These are phyloP conservation scores for Globisporangium cederbergense DNA, from an alignment of 352 stramenopile species.

Conservation along the genomic window DNA sequence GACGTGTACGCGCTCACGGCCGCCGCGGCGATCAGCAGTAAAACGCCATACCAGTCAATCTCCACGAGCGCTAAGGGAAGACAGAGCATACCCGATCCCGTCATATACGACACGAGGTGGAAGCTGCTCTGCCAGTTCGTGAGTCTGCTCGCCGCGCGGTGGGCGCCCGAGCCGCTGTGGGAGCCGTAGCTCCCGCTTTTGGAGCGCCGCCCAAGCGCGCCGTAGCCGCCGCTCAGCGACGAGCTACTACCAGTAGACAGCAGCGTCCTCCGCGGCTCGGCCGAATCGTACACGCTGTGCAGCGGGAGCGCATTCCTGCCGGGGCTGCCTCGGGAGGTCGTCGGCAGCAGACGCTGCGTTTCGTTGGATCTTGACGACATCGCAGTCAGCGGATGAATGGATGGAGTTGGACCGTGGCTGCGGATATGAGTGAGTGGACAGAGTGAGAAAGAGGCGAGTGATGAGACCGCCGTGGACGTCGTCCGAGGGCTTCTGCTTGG, in stretches of 20 bases:
- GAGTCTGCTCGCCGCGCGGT: slow-evolving; percentile 25
- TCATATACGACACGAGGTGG: slow-evolving; percentile 75
- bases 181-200: slow-evolving; percentile 25
- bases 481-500: not conserved
- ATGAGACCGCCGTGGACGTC: not conserved
- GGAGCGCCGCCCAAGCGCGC: slow-evolving; percentile 17
- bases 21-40: slow-evolving; percentile 51
- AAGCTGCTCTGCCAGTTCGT: slow-evolving; percentile 63
- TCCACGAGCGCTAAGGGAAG: slow-evolving; percentile 72
- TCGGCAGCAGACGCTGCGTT: slow-evolving; percentile 9
- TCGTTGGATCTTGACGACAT: slow-evolving; percentile 15
- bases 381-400: not conserved
- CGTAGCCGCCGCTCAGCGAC: slow-evolving; percentile 31
- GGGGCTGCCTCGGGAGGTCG: not conserved
- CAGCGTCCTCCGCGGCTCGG: slow-evolving; percentile 12
- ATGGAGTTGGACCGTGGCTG: not conserved
- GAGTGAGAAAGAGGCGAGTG: not conserved
- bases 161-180: not conserved
- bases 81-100: slow-evolving; percentile 68
- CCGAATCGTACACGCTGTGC: slow-evolving; percentile 10
- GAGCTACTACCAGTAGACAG: slow-evolving; percentile 30
- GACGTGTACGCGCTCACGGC: slow-evolving; percentile 57
- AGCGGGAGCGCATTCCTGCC: not conserved
- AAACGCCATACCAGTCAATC: slow-evolving; percentile 73
- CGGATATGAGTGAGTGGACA: not conserved